Evolutionary conservation across 805 yeast genomes (phyloP).

Genomic region (Yarrowia divulgata): DNA sequence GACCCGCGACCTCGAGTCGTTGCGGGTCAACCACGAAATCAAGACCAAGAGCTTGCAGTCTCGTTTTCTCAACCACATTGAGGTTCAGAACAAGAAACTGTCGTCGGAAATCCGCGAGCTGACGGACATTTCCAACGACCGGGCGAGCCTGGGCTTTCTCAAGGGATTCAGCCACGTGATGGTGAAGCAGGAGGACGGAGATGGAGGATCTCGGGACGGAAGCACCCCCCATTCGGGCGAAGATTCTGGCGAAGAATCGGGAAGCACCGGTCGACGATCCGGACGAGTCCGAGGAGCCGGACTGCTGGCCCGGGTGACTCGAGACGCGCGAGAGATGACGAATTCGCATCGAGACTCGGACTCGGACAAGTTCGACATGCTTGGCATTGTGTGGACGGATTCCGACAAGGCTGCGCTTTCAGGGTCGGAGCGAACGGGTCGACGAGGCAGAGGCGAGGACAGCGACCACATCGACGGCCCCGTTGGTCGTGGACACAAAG

Average conservation of each 20-base stretch:
- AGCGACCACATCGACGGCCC: slow-evolving; percentile 5
- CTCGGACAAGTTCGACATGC: slow-evolving; percentile 26
- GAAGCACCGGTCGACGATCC: slow-evolving; percentile 17
- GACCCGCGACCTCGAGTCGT: slow-evolving; percentile 15
- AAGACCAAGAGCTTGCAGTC: slow-evolving; percentile 22
- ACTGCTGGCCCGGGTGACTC: slow-evolving; percentile 10
- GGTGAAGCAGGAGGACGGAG: slow-evolving; percentile 12
- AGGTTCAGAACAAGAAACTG: slow-evolving; percentile 25
- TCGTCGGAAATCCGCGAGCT: slow-evolving; percentile 22
- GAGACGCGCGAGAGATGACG: slow-evolving; percentile 14
- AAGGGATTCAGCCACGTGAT: slow-evolving; percentile 12
- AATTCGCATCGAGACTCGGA: slow-evolving; percentile 31
- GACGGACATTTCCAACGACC: slow-evolving; percentile 28
- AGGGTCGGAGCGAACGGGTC: slow-evolving; percentile 10
- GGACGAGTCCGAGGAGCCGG: slow-evolving; percentile 11
- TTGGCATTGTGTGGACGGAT: slow-evolving; percentile 27
- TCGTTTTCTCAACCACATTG: slow-evolving; percentile 16
- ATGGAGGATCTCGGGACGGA: slow-evolving; percentile 6
- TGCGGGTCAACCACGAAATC: slow-evolving; percentile 20
- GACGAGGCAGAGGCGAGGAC: slow-evolving; percentile 25
- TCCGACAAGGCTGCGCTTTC: slow-evolving; percentile 25
- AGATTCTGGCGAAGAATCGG: slow-evolving; percentile 24
- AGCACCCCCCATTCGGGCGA: slow-evolving; percentile 29
- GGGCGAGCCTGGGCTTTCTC: slow-evolving; percentile 8
- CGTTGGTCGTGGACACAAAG: slow-evolving; percentile 2